Evolutionary conservation across 306 rosid species (phyloP).

Genomic region (Sechiopsis laciniata): DNA sequence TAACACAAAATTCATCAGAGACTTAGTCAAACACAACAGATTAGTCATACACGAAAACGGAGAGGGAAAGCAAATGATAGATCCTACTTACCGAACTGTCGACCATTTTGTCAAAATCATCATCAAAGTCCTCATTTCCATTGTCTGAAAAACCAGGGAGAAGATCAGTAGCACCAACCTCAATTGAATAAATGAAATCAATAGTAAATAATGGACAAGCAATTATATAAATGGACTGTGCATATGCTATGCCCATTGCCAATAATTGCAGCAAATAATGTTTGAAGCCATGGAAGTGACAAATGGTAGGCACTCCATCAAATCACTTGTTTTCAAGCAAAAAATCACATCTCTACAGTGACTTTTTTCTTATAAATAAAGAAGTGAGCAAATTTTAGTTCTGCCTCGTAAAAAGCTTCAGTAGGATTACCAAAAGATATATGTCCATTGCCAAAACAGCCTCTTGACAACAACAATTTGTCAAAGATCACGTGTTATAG

Average conservation of each 20-base stretch:
- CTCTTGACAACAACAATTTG: neutral
- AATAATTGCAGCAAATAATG: slow-evolving; percentile 14
- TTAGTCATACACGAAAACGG: neutral
- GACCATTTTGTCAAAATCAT: slow-evolving; percentile 48
- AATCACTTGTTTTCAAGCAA: neutral
- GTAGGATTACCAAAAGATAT: no score
- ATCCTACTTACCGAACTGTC: slow-evolving; percentile 48
- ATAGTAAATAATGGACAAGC: neutral
- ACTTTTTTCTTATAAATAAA: neutral
- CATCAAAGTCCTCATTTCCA: slow-evolving; percentile 36
- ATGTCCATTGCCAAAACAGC: neutral
- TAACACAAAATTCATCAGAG: slow-evolving; percentile 8
- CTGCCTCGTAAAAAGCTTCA: neutral
- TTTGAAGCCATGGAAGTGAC: neutral
- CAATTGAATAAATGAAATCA: neutral
- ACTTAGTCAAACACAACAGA: neutral
- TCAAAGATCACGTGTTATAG: neutral
- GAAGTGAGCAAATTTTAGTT: neutral
- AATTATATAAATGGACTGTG: slow-evolving; percentile 3
- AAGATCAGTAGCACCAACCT: slow-evolving; percentile 17
- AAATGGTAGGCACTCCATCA: slow-evolving; percentile 1
- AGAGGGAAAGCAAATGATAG: slow-evolving; percentile 1
- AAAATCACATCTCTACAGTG: neutral
- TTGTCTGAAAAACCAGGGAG: slow-evolving; percentile 40
- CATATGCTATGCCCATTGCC: neutral